These are phyloP conservation scores for Fusarium fracticaudum DNA, from an alignment of 2,329 filamentous ascomycete species.

Conservation along the genomic window DNA sequence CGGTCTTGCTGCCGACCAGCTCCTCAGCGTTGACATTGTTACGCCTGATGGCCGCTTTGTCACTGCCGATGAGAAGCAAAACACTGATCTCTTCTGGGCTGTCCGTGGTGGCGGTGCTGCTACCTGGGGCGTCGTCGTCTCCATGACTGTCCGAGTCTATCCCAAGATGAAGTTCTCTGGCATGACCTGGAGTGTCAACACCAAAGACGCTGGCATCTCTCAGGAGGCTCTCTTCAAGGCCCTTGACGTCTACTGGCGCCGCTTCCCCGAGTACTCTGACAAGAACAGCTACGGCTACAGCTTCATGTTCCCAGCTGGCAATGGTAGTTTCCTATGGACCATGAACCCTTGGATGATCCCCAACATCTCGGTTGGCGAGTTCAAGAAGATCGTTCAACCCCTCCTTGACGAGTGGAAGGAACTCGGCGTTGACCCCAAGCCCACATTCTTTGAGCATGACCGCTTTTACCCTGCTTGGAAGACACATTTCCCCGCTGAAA, in stretches of 20 bases:
- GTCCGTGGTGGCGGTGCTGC: slow-evolving; percentile 64
- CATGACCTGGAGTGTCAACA: slow-evolving; percentile 42
- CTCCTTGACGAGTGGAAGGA: slow-evolving; percentile 43
- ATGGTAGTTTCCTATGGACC: slow-evolving; percentile 45
- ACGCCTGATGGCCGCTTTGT: slow-evolving; percentile 58
- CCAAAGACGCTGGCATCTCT: slow-evolving; percentile 35
- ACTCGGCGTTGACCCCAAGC: slow-evolving; percentile 44
- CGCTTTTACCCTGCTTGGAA: slow-evolving; percentile 43
- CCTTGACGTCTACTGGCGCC: slow-evolving; percentile 38
- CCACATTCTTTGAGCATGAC: slow-evolving; percentile 39
- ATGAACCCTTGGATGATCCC: slow-evolving; percentile 45
- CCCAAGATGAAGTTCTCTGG: slow-evolving; percentile 47
- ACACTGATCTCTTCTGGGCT: slow-evolving; percentile 70
- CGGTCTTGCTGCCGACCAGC: slow-evolving; percentile 68
- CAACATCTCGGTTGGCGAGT: slow-evolving; percentile 43
- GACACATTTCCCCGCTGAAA: slow-evolving; percentile 39
- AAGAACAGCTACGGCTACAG: slow-evolving; percentile 42
- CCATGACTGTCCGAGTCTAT: slow-evolving; percentile 49
- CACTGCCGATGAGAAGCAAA: slow-evolving; percentile 52
- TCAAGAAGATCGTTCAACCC: slow-evolving; percentile 39
- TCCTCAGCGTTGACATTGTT: slow-evolving; percentile 64
- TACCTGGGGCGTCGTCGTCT: slow-evolving; percentile 57
- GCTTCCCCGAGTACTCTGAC: slow-evolving; percentile 40
- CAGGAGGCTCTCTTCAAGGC: slow-evolving; percentile 45
- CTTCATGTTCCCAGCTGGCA: slow-evolving; percentile 36